phyloP scores from a whole-genome alignment of 495 filamentous ascomycete species.

The Filosporella fistucella region DNA sequence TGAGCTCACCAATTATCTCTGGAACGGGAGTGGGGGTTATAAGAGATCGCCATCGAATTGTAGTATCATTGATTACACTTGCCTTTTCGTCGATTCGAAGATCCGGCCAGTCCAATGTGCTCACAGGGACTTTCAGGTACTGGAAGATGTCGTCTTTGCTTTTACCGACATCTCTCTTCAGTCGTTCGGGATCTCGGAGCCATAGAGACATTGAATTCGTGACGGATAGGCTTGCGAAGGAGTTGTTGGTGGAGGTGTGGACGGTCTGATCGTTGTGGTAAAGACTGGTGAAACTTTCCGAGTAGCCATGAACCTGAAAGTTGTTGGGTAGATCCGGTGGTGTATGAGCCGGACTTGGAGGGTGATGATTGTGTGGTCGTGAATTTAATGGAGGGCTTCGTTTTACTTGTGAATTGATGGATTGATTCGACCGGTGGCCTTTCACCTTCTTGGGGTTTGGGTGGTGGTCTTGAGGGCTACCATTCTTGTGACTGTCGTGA shows the following conservation, averaged over 20 bases:
- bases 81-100: conserved; percentile 39
- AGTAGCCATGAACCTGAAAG: conserved; percentile 58
- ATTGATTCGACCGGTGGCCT: conserved; percentile 68
- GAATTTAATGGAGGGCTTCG: conserved; percentile 41
- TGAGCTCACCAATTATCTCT: conserved; percentile 77
- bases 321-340: conserved; percentile 51
- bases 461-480: conserved; percentile 23
- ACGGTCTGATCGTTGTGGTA: conserved; percentile 59
- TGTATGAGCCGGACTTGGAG: conserved; percentile 49
- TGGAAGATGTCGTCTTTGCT: conserved; percentile 46
- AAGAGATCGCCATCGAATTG: conserved; percentile 66
- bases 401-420: conserved; percentile 57
- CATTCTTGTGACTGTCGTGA: conserved; percentile 29
- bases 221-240: conserved; percentile 64
- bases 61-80: conserved; percentile 35
- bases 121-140: conserved; percentile 25
- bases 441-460: conserved; percentile 64
- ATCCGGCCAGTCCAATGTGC: conserved; percentile 31
- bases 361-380: conserved; percentile 37
- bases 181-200: conserved; percentile 58
- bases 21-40: conserved; percentile 56
- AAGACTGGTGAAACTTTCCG: conserved; percentile 64
- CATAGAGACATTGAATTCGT: conserved; percentile 65
- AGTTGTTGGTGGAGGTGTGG: conserved; percentile 37
- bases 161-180: conserved; percentile 39